Conservation (phyloP, 306 rosid species). For the Quercus rubra region DNA sequence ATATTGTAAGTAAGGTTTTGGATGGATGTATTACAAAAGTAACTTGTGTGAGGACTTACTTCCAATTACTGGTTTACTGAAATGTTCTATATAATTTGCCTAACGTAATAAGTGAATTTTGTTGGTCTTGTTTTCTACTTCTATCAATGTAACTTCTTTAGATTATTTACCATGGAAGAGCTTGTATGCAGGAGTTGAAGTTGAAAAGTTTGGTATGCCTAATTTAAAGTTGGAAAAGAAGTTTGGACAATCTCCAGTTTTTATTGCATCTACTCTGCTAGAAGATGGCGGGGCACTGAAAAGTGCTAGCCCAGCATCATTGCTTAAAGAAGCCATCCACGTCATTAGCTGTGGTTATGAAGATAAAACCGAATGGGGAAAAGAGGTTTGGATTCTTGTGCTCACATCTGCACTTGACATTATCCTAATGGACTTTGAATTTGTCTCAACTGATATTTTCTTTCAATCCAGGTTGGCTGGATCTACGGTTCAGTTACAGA, state of each 20-base stretch:
- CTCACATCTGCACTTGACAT: not conserved
- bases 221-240: conserved; percentile 46
- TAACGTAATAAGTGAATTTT: not conserved
- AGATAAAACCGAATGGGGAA: conserved; percentile 85
- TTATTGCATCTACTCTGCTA: conserved; percentile 51
- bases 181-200: conserved; percentile 31
- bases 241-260: conserved; percentile 67
- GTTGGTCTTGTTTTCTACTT: not conserved
- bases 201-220: conserved; percentile 17
- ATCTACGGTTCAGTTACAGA: conserved; percentile 70
- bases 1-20: not conserved
- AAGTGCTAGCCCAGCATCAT: conserved; percentile 43
- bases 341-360: conserved; percentile 75
- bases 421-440: not conserved
- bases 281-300: conserved; percentile 44
- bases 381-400: conserved; percentile 40
- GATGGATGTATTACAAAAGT: not conserved
- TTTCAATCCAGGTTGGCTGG: conserved; percentile 63
- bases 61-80: not conserved
- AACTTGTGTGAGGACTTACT: not conserved
- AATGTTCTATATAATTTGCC: not conserved
- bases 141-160: not conserved
- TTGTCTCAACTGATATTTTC: not conserved
- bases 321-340: conserved; percentile 71
- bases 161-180: not conserved